Conservation (phyloP, 1,139 yeast genomes). For the Meyerozyma carpophila region DNA sequence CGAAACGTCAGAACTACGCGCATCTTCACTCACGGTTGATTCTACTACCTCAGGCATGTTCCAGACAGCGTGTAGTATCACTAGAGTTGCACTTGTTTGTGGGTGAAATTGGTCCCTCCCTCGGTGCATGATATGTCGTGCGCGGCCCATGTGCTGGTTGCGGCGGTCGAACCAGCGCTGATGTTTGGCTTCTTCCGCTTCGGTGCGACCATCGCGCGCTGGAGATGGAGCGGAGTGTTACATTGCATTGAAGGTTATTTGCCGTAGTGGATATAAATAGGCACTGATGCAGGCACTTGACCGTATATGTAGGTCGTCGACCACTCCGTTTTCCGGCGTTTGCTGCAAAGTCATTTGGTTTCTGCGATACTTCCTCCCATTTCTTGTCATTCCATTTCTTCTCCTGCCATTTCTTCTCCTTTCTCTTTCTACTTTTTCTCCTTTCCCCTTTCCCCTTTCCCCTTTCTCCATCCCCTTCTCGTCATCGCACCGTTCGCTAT, state of each 20-base stretch:
- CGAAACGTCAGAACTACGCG: constrained; percentile 1
- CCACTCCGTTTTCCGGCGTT: too few species aligned
- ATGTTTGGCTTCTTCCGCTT: not conserved
- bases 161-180: not conserved
- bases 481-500: not conserved
- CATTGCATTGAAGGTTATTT: too few species aligned
- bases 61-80: not conserved
- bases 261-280: too few species aligned
- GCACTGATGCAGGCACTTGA: too few species aligned
- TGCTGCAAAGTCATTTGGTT: too few species aligned
- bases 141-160: not conserved
- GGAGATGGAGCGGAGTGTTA: too few species aligned
- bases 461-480: not conserved
- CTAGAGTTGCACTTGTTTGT: not conserved
- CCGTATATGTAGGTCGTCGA: too few species aligned
- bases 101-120: not conserved
- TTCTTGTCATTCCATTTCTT: too few species aligned
- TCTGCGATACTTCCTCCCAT: too few species aligned
- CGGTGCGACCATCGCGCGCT: not conserved
- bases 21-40: constrained; percentile 2
- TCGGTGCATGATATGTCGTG: not conserved
- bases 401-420: too few species aligned
- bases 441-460: too few species aligned
- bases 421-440: too few species aligned
- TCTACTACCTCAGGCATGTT: constrained; percentile 5